A percentile compares a stretch with the other conserved stretches of the same genome.
These are phyloP conservation scores for Fusarium sp. DNA, from an alignment of 2,329 filamentous ascomycete genomes.

Conservation along the genomic window DNA sequence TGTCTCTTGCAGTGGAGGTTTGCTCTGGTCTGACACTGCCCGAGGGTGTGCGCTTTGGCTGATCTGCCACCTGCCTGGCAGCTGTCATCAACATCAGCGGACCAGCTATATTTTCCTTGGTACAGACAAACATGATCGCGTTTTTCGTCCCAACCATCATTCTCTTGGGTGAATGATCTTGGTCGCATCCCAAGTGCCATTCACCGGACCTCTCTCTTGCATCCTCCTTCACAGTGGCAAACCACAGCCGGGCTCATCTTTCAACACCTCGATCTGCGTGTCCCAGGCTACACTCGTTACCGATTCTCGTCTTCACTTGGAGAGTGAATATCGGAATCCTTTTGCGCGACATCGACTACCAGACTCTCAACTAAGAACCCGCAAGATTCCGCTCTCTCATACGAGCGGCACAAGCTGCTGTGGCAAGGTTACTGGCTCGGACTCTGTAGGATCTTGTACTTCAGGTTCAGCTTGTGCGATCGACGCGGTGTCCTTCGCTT, in stretches of 20 bases:
- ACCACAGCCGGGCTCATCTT: not conserved
- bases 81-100: slow-evolving; percentile 9
- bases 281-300: not conserved
- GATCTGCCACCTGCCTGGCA: slow-evolving; percentile 3
- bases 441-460: slow-evolving; percentile 26
- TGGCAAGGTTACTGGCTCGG: not conserved
- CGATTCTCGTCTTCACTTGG: not conserved
- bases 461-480: slow-evolving; percentile 19
- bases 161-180: not conserved
- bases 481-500: slow-evolving; percentile 30
- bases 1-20: slow-evolving; percentile 1
- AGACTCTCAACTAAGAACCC: not conserved
- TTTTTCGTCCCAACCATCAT: not conserved
- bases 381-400: not conserved
- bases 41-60: slow-evolving; percentile 1
- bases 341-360: not conserved
- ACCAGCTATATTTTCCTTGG: not conserved
- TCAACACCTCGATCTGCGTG: not conserved
- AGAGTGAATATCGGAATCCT: not conserved
- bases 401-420: not conserved
- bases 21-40: slow-evolving; percentile 24
- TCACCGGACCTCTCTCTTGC: not conserved
- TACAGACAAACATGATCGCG: not conserved
- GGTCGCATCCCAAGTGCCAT: not conserved
- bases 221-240: not conserved